Conservation (phyloP, 2,329 filamentous ascomycete species). For the Colletotrichum scovillei region DNA sequence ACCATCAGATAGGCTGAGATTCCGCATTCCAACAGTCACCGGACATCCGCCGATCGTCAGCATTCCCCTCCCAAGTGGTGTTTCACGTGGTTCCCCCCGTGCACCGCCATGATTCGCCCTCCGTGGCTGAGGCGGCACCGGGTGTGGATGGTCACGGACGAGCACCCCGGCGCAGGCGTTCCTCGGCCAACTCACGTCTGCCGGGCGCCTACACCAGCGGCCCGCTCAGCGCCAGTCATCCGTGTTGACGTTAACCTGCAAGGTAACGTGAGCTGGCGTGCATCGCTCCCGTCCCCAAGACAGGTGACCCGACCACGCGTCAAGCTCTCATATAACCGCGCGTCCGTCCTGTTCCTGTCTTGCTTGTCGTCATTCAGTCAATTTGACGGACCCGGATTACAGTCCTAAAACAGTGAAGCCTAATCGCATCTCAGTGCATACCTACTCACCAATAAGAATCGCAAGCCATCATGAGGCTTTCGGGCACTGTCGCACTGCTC, state of each 20-base stretch:
- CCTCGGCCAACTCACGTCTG: conserved; percentile 28
- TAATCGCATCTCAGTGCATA: neutral
- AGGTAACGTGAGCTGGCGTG: conserved; percentile 1
- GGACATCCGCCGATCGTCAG: conserved; percentile 3
- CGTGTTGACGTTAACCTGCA: neutral
- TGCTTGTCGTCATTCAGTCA: neutral
- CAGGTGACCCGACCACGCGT: conserved; percentile 29
- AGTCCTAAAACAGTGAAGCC: neutral
- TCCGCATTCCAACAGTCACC: conserved; percentile 8
- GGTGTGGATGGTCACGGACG: neutral
- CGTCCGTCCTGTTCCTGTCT: neutral
- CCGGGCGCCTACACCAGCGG: conserved; percentile 4
- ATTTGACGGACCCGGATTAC: neutral
- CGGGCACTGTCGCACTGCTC: conserved; percentile 42
- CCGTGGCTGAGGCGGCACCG: conserved; percentile 18
- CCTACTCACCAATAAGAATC: neutral
- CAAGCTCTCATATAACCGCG: conserved; percentile 24
- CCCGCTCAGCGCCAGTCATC: conserved; percentile 8
- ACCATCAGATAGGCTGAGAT: neutral
- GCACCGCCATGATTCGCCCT: conserved; percentile 24
- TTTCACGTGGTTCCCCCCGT: conserved; percentile 22
- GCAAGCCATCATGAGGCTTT: conserved; percentile 44
- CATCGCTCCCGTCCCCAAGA: neutral
- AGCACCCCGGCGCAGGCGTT: conserved; percentile 10
- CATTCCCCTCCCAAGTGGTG: neutral